Percentiles rank a stretch among this genome's conserved stretches.
These are phyloP conservation scores for Blastobotrys petasosporus DNA, from an alignment of 1,139 yeast species.

Conservation along the genomic window DNA sequence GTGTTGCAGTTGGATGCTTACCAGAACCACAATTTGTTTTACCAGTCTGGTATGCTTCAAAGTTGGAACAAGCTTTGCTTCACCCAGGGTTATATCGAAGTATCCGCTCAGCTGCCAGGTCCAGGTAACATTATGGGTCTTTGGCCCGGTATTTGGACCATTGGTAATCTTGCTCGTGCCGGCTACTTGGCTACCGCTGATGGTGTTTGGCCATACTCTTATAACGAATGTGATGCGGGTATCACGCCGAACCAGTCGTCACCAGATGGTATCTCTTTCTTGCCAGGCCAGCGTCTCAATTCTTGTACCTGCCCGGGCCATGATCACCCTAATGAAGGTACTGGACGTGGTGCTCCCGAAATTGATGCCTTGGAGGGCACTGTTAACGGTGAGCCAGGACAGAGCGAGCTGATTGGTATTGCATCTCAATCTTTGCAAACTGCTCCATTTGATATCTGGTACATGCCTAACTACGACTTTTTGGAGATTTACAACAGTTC, in stretches of 20 bases:
- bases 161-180: conserved; percentile 82
- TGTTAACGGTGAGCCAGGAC: conserved; percentile 36
- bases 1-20: conserved; percentile 66
- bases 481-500: conserved; percentile 56
- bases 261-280: conserved; percentile 69
- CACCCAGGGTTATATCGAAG: conserved; percentile 66
- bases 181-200: conserved; percentile 75
- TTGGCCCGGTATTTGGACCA: conserved; percentile 90
- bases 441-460: conserved; percentile 87
- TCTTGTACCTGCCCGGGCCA: conserved; percentile 68
- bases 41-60: conserved; percentile 81
- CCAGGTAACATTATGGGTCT: conserved; percentile 63
- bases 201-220: conserved; percentile 89
- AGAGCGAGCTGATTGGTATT: conserved; percentile 43
- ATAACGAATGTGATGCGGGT: conserved; percentile 77
- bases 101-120: conserved; percentile 66
- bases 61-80: conserved; percentile 80
- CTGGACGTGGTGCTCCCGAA: conserved; percentile 87
- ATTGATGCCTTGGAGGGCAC: conserved; percentile 81
- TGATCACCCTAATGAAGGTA: conserved; percentile 73
- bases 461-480: conserved; percentile 70
- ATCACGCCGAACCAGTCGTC: conserved; percentile 85
- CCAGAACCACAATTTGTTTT: conserved; percentile 62
- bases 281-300: conserved; percentile 71
- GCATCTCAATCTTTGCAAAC: conserved; percentile 79